Percentiles rank a stretch among this genome's conserved stretches.
phyloP scores from a whole-genome alignment of 306 rosid genomes.

The Dryas octopetala region DNA sequence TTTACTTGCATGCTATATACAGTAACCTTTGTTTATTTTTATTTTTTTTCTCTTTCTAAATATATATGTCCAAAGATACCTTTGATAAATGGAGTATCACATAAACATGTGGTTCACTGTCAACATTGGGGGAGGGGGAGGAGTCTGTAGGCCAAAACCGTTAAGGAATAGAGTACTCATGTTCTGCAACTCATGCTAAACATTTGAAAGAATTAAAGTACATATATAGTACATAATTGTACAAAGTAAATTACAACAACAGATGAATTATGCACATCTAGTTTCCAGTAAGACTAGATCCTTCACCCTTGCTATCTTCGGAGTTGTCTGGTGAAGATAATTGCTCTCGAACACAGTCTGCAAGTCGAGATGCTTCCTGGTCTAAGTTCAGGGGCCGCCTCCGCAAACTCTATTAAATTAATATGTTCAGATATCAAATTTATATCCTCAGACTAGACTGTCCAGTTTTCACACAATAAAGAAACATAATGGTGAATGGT shows the following conservation, averaged over 20 bases:
- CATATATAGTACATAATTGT: constrained; percentile 18
- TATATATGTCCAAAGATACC: too few species aligned
- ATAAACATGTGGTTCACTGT: background rate
- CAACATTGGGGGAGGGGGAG: background rate
- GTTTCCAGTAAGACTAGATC: constrained; percentile 48
- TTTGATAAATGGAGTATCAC: too few species aligned
- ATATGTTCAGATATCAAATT: background rate
- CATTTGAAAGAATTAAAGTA: background rate
- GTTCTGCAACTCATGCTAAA: background rate
- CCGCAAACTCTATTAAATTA: constrained; percentile 53
- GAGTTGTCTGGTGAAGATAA: constrained; percentile 33
- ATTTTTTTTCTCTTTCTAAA: too few species aligned
- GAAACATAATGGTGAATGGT: constrained; percentile 10
- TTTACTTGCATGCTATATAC: too few species aligned
- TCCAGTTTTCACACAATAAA: constrained; percentile 2
- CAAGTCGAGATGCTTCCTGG: constrained; percentile 66
- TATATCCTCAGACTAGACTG: background rate
- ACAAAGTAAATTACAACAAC: constrained; percentile 18
- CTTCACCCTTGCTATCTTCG: constrained; percentile 39
- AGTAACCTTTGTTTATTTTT: too few species aligned
- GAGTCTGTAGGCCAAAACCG: too few species aligned
- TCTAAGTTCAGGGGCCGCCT: constrained; percentile 67
- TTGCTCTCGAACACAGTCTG: constrained; percentile 60
- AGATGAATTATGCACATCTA: constrained; percentile 36
- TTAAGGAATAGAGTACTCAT: background rate